phyloP scores from a whole-genome alignment of 2,329 filamentous ascomycete genomes.

The Spiromastix sp. region DNA sequence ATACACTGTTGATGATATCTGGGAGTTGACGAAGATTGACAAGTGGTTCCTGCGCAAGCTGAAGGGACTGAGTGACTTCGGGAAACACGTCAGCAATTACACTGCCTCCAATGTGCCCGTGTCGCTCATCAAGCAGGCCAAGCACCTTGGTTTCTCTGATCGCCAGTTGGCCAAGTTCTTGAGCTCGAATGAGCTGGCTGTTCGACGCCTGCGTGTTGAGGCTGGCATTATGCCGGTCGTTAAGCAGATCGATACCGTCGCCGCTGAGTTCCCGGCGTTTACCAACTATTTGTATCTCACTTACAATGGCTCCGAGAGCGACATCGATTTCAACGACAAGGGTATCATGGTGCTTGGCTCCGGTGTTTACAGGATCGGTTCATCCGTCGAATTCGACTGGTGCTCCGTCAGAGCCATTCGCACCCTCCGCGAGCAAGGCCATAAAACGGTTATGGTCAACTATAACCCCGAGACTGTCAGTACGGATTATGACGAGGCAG shows the following conservation, averaged over 20 bases:
- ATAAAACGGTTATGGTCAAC: constrained; percentile 96
- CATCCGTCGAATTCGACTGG: constrained; percentile 98
- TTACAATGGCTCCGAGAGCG: constrained; percentile 82
- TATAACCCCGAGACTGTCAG: constrained; percentile 83
- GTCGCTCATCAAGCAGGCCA: constrained; percentile 67
- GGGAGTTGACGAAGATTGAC: constrained; percentile 96
- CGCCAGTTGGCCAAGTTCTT: constrained; percentile 88
- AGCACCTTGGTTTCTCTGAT: constrained; percentile 90
- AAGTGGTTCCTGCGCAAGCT: constrained; percentile 95
- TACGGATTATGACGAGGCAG: constrained; percentile 91
- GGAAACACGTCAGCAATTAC: constrained; percentile 63
- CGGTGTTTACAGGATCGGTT: constrained; percentile 93
- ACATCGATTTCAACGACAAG: constrained; percentile 75
- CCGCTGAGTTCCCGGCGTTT: constrained; percentile 85
- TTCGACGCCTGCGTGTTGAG: constrained; percentile 75
- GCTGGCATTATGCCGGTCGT: constrained; percentile 78
- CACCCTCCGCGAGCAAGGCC: constrained; percentile 70
- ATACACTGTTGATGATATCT: constrained; percentile 92
- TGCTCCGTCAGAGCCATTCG: constrained; percentile 91
- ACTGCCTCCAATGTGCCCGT: constrained; percentile 55
- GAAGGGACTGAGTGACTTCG: constrained; percentile 82
- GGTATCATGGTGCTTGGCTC: constrained; percentile 95
- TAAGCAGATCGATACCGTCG: constrained; percentile 98
- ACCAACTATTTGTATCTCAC: constrained; percentile 97
- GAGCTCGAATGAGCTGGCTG: constrained; percentile 86